Evolutionary conservation across 2,329 filamentous ascomycete species (phyloP), one percentile per base, ranked within the genome.

Genomic region (Aspergillus jensenii): DNA sequence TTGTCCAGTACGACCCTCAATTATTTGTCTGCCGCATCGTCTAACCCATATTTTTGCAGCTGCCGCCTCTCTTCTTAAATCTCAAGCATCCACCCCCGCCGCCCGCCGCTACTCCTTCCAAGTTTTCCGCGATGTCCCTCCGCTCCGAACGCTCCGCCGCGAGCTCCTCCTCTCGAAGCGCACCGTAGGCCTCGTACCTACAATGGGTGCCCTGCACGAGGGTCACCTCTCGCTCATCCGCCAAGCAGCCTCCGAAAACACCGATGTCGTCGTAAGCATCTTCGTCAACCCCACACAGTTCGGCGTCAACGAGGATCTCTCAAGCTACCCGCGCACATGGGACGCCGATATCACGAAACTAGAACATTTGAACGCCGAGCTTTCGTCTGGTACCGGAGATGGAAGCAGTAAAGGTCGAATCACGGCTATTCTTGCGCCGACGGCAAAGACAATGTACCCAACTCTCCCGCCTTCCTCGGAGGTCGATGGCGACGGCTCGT

Each of bases 201-300:
- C 95, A 33, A 98, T 99, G 95, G 95, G 95, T 62, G 95, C 95
- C 50, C 83, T 99, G n/a, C 95, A 99, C 75, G 84, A 87, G 55
- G 95, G 95, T 41, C 95, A 99, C 76, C 77, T 96, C 52, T 90
- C 90, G 3, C 84, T 99, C 21, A 89, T 96, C 68, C 89, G 91
- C 59, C 84, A 87, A 66, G 95, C 95, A 3, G 93, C 93, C 1
- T 80, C 82, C 48, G 91, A 96, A 68, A 95, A 92, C 77, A 89
- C 90, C 64, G 85, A 92, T 66, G 90, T 98, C 56, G 87, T 97
- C 61, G 90, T 99, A 56, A 92, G 89, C 71, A 88, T 98, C 66
- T 99, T 93, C 74, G 90, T 99, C 69, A 99, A 99, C 75, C 95
- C 95, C 4, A 95, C 95, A 1, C 95, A 99, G 76, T 99, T 99